A percentile compares a stretch with the other conserved stretches of the same genome.
Conservation (phyloP, 163 green algal species). For the Chlamydomonas reinhardtii region DNA sequence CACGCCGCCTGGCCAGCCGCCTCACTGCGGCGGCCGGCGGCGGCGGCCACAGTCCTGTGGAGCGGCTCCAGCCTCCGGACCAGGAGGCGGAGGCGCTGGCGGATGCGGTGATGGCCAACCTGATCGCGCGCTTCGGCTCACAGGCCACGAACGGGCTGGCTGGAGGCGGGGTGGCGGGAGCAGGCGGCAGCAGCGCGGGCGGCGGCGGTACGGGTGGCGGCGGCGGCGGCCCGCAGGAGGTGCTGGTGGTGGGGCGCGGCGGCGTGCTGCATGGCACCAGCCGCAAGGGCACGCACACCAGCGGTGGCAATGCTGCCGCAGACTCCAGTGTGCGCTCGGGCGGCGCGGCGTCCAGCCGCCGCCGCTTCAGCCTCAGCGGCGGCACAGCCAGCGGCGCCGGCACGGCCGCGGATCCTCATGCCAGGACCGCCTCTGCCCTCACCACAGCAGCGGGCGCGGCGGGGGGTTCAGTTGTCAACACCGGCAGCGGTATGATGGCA, state of each 20-base stretch:
- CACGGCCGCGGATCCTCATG: no score
- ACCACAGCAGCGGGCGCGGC: not conserved
- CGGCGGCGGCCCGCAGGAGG: no score
- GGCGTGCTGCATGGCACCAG: no score
- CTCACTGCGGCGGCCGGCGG: not conserved
- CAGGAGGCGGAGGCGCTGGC: not conserved
- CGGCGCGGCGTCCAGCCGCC: no score
- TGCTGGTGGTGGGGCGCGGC: no score
- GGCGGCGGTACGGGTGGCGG: no score
- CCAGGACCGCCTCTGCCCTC: not conserved
- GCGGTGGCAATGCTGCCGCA: no score
- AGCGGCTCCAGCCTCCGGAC: not conserved
- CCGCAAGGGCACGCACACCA: no score
- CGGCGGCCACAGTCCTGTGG: not conserved
- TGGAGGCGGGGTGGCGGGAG: no score
- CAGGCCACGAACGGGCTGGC: not conserved
- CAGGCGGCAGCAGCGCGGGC: not conserved
- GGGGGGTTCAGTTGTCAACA: no score
- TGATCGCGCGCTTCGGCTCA: not conserved
- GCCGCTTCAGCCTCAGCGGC: no score
- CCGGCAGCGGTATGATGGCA: not conserved
- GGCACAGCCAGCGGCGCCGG: not conserved
- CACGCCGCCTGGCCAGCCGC: not conserved
- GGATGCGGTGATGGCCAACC: slow-evolving; percentile 8
- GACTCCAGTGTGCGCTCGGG: no score